These are phyloP conservation scores for Madurella fahalii DNA, from an alignment of 2,329 filamentous ascomycete species.

Conservation along the genomic window DNA sequence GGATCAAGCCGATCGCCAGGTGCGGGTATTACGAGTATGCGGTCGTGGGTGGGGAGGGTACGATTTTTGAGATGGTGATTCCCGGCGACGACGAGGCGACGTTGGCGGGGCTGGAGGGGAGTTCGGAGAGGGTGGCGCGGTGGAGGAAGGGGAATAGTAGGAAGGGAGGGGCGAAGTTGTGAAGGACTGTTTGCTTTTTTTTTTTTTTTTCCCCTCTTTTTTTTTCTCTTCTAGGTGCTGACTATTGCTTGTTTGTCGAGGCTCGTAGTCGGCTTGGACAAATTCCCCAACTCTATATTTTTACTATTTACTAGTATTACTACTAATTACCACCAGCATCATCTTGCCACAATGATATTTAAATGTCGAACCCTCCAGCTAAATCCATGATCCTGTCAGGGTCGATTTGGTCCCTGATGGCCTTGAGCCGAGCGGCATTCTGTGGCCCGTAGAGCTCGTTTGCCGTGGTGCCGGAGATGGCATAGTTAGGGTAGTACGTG, in stretches of 20 bases:
- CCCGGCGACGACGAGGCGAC: conserved; percentile 32
- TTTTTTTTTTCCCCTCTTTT: no score
- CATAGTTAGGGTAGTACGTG: conserved; percentile 28
- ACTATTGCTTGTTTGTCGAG: no score
- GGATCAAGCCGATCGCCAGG: conserved; percentile 56
- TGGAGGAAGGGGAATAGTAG: background rate
- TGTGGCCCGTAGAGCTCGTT: conserved; percentile 21
- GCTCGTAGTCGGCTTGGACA: no score
- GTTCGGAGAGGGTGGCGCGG: conserved; percentile 3
- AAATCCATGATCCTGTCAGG: conserved; percentile 28
- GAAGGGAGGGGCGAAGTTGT: conserved; percentile 9
- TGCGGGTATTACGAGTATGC: conserved; percentile 59
- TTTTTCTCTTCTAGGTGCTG: no score
- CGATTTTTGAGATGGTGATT: conserved; percentile 55
- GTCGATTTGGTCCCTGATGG: conserved; percentile 23
- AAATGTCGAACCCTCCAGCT: conserved; percentile 24
- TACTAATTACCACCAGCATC: no score
- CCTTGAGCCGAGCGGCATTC: conserved; percentile 22
- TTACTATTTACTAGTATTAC: no score
- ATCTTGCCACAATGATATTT: background rate
- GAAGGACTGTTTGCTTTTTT: background rate
- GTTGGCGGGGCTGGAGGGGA: conserved; percentile 22
- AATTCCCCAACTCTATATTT: no score
- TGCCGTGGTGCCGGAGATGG: conserved; percentile 19
- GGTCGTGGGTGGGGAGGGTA: conserved; percentile 41